Percentiles rank a stretch among this genome's conserved stretches.
These are phyloP conservation scores for Chalaropsis ovoidea DNA, from an alignment of 2,329 filamentous ascomycete genomes.

Conservation along the genomic window DNA sequence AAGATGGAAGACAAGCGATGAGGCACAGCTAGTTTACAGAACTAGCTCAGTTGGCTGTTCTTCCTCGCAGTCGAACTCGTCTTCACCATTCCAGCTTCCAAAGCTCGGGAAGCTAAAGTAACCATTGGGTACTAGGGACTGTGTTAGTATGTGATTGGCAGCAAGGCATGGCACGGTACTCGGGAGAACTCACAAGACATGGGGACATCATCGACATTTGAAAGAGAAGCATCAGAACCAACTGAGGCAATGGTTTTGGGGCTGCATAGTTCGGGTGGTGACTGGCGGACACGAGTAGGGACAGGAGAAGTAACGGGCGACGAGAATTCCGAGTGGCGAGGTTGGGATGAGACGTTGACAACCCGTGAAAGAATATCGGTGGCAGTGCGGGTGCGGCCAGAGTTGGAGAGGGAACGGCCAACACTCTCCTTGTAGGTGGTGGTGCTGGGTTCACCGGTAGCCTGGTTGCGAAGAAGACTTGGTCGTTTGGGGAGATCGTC, in stretches of 20 bases:
- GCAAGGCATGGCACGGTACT: slow-evolving; percentile 26
- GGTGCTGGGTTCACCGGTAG: slow-evolving; percentile 22
- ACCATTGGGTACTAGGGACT: slow-evolving; percentile 19
- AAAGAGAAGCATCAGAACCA: neutral
- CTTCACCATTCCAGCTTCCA: slow-evolving; percentile 50
- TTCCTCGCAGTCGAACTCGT: slow-evolving; percentile 26
- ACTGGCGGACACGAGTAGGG: slow-evolving; percentile 4
- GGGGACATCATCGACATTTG: slow-evolving; percentile 17
- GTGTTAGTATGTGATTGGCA: neutral
- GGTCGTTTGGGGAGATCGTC: slow-evolving; percentile 22
- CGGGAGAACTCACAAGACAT: slow-evolving; percentile 29
- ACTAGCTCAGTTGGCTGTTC: slow-evolving; percentile 6
- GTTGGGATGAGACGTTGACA: slow-evolving; percentile 20
- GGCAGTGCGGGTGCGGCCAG: slow-evolving; percentile 22
- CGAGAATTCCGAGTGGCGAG: slow-evolving; percentile 12
- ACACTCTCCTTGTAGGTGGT: slow-evolving; percentile 24
- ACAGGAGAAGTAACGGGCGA: slow-evolving; percentile 21
- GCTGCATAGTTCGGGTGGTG: slow-evolving; percentile 14
- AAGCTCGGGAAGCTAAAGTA: slow-evolving; percentile 69
- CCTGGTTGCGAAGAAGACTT: slow-evolving; percentile 24
- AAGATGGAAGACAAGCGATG: neutral
- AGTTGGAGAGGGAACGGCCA: slow-evolving; percentile 20
- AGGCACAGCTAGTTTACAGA: neutral
- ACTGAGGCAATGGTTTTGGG: slow-evolving; percentile 16
- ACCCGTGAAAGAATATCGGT: slow-evolving; percentile 24